A percentile compares a stretch with the other conserved stretches of the same genome.
Evolutionary conservation across 495 filamentous ascomycete genomes (phyloP).

Genomic region (Penicillium paxilli): DNA sequence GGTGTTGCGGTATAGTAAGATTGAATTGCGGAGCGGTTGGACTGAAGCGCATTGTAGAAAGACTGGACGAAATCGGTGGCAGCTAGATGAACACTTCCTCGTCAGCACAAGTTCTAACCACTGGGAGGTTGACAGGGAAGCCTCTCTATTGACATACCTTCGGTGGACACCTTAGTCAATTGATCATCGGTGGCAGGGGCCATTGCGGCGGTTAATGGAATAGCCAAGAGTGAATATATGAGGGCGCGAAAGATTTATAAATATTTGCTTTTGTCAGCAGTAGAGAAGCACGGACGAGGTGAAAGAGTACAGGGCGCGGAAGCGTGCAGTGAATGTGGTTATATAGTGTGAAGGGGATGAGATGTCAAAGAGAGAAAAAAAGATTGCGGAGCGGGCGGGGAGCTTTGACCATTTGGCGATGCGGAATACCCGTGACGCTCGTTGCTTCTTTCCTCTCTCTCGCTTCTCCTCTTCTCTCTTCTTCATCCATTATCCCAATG

Average conservation of each 20-base stretch:
- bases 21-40: conserved; percentile 50
- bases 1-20: conserved; percentile 57
- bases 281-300: too few species aligned
- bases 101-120: too few species aligned
- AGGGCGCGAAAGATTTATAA: background rate
- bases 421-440: conserved; percentile 24
- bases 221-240: background rate
- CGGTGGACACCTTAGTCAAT: conserved; percentile 49
- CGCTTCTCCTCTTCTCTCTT: conserved; percentile 10
- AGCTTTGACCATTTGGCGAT: conserved; percentile 46
- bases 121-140: too few species aligned
- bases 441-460: background rate
- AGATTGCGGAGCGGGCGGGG: conserved; percentile 21
- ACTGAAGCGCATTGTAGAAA: conserved; percentile 57
- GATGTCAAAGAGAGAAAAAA: conserved; percentile 15
- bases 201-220: conserved; percentile 28
- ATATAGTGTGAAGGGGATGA: too few species aligned
- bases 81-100: too few species aligned
- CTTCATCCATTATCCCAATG: conserved; percentile 26
- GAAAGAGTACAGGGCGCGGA: too few species aligned
- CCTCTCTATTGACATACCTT: conserved; percentile 45
- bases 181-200: conserved; percentile 40
- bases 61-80: conserved; percentile 52
- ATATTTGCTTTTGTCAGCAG: background rate
- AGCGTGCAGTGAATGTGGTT: too few species aligned